These are phyloP conservation scores for Paraurostyla sp. DNA, from an alignment of 73 alveolate genomes.

Conservation along the genomic window DNA sequence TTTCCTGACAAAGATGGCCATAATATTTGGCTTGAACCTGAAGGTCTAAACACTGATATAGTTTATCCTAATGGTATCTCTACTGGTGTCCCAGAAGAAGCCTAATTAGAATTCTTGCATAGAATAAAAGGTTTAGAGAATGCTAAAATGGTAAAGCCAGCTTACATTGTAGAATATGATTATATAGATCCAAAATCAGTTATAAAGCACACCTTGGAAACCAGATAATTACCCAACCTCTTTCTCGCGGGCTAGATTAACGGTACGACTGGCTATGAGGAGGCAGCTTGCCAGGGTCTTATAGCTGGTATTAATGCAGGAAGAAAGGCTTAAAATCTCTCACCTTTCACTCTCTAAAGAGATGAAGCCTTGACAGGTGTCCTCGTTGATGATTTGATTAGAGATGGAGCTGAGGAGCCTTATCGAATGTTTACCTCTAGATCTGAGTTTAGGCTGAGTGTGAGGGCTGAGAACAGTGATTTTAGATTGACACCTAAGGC, in stretches of 20 bases:
- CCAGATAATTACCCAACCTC: constrained; percentile 49
- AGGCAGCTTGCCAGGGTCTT: constrained; percentile 81
- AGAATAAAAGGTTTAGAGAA: constrained; percentile 67
- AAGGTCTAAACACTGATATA: constrained; percentile 70
- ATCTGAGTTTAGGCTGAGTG: constrained; percentile 71
- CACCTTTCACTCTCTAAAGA: constrained; percentile 53
- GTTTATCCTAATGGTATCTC: constrained; percentile 82
- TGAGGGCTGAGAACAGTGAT: constrained; percentile 79
- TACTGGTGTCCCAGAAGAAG: constrained; percentile 75
- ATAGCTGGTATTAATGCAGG: constrained; percentile 81
- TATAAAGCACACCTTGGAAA: constrained; percentile 70
- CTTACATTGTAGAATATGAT: constrained; percentile 79
- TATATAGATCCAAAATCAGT: constrained; percentile 69
- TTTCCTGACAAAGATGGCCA: constrained; percentile 79
- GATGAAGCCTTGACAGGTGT: constrained; percentile 76
- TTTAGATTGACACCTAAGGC: constrained; percentile 75
- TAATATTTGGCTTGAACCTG: constrained; percentile 83
- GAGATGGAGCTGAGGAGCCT: constrained; percentile 78
- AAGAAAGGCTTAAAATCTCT: constrained; percentile 26
- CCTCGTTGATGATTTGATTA: constrained; percentile 77
- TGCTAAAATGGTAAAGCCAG: constrained; percentile 64
- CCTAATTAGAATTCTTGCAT: constrained; percentile 58
- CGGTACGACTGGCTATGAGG: constrained; percentile 87
- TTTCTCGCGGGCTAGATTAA: constrained; percentile 80
- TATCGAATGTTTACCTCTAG: constrained; percentile 82